phyloP scores from a whole-genome alignment of 2,329 filamentous ascomycete species.

The Shiraia bambusicola region DNA sequence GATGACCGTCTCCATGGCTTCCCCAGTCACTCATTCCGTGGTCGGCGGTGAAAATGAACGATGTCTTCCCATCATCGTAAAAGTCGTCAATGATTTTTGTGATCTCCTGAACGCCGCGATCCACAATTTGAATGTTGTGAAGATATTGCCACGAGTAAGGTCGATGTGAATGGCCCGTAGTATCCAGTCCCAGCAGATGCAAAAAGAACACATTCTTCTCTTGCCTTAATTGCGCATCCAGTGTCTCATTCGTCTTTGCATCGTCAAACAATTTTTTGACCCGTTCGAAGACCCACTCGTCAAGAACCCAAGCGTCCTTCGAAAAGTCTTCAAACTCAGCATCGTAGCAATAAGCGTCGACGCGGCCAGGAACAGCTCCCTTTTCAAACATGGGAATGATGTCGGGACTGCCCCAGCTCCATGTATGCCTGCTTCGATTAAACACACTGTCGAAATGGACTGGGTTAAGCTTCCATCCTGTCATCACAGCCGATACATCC shows the following conservation, averaged over 20 bases:
- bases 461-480: conserved; percentile 97
- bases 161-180: conserved; percentile 78
- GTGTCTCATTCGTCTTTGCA: conserved; percentile 73
- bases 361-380: conserved; percentile 82
- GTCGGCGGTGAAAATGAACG: conserved; percentile 95
- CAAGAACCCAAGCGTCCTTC: conserved; percentile 74
- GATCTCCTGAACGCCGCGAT: conserved; percentile 83
- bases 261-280: conserved; percentile 84
- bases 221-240: conserved; percentile 71
- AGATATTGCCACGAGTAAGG: conserved; percentile 96
- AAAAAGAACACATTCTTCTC: conserved; percentile 95
- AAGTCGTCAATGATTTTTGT: conserved; percentile 80
- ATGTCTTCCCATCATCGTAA: conserved; percentile 78
- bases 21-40: conserved; percentile 99
- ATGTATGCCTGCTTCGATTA: conserved; percentile 93
- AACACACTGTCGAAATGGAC: conserved; percentile 99
- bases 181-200: conserved; percentile 89
- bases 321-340: conserved; percentile 90
- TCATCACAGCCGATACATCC: conserved; percentile 95
- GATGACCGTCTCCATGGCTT: conserved; percentile 97
- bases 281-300: conserved; percentile 93
- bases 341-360: conserved; percentile 83
- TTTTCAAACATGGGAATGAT: conserved; percentile 96
- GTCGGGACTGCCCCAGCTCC: conserved; percentile 98
- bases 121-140: conserved; percentile 91